Evolutionary conservation across 208 protist genomes (phyloP), one percentile per base, ranked within the genome.

Genomic region (Balamuthia mandrillaris): DNA sequence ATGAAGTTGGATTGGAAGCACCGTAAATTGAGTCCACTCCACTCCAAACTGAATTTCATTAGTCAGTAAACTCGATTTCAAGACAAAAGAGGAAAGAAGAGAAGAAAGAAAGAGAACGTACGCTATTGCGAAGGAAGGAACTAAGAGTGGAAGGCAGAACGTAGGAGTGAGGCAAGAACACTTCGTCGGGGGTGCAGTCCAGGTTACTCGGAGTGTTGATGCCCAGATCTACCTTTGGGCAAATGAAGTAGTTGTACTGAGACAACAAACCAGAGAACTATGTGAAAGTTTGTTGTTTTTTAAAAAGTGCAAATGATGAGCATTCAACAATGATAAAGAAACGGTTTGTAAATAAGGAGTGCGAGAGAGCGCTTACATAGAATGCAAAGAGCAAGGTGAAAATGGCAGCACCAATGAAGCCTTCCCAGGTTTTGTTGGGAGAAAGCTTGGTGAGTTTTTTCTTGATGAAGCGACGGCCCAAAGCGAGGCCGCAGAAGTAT

Each of bases 1-100:
- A 87, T 98, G 97, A 49, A 96, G 87, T 90, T 98, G 96, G 16
- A 95, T 75, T 39, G 92, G 92, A 6, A n/a, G n/a, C n/a, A n/a
- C n/a, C n/a, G n/a, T n/a, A n/a, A n/a, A n/a, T n/a, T n/a, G n/a
- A n/a, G n/a, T n/a, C n/a, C n/a, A n/a, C n/a, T n/a, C n/a, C n/a
- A n/a, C n/a, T n/a, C n/a, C n/a, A n/a, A n/a, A n/a, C n/a, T n/a
- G n/a, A n/a, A n/a, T n/a, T n/a, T n/a, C n/a, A n/a, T n/a, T n/a
- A n/a, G n/a, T n/a, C n/a, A n/a, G n/a, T n/a, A n/a, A n/a, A n/a
- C n/a, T n/a, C n/a, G n/a, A n/a, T n/a, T n/a, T n/a, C n/a, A n/a
- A n/a, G n/a, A n/a, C n/a, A n/a, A n/a, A n/a, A n/a, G n/a, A n/a
- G n/a, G n/a, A n/a, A n/a, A n/a, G n/a, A n/a, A n/a, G n/a, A n/a